A percentile compares a stretch with the other conserved stretches of the same genome.
Conservation (phyloP, 148 eudicot genomes). For the Rhododendron simsii region DNA sequence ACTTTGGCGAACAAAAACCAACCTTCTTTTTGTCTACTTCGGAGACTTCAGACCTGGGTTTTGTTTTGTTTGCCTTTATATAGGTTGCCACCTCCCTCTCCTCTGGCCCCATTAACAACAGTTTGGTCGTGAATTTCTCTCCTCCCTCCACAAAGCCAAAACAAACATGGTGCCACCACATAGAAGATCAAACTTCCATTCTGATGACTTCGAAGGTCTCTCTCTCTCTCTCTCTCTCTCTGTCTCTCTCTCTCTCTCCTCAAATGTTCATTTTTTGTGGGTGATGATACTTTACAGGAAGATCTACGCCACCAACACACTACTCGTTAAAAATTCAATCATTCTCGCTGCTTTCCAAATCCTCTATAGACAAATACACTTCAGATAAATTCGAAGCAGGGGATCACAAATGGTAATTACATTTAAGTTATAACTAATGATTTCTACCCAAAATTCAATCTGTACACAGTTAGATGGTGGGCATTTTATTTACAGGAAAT, state of each 20-base stretch:
- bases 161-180: background rate
- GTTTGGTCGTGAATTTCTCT: background rate
- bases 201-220: background rate
- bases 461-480: background rate
- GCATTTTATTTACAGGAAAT: constrained; percentile 11
- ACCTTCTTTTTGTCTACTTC: background rate
- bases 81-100: background rate
- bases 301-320: constrained; percentile 14
- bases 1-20: background rate
- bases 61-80: background rate
- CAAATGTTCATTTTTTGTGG: background rate
- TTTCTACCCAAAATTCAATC: background rate
- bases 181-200: background rate
- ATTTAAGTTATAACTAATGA: background rate
- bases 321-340: constrained; percentile 13
- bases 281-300: background rate
- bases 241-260: background rate
- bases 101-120: background rate
- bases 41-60: background rate
- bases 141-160: background rate
- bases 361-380: constrained; percentile 15
- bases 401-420: constrained; percentile 18
- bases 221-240: background rate
- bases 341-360: constrained; percentile 12
- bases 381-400: constrained; percentile 25